A percentile compares a stretch with the other conserved stretches of the same genome.
Conservation (phyloP, 139 green algal genomes). For the Micractinium conductrix region DNA sequence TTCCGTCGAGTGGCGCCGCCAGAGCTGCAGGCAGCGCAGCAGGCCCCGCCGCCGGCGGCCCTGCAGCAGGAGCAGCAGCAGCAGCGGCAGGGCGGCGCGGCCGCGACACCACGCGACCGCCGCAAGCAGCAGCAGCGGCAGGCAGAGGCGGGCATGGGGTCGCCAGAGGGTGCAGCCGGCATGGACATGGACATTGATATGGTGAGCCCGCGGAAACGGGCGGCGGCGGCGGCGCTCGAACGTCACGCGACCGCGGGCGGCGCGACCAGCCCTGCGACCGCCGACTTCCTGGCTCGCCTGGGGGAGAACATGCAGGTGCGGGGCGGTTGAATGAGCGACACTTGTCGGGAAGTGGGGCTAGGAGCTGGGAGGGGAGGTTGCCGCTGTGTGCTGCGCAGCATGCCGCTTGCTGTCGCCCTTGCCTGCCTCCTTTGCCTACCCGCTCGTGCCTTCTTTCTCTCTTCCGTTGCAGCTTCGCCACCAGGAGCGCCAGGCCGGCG, state of each 20-base stretch:
- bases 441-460: not conserved
- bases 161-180: not conserved
- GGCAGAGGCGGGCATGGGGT: not conserved
- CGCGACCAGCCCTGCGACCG: not conserved
- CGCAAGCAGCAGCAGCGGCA: not conserved
- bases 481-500: conserved; percentile 2
- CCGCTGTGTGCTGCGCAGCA: no score
- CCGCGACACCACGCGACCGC: no score
- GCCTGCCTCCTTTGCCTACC: no score
- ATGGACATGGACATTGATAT: conserved; percentile 6
- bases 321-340: no score
- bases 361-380: no score
- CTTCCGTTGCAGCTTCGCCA: conserved; percentile 10
- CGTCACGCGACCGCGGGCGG: not conserved
- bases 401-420: no score
- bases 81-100: no score
- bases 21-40: not conserved
- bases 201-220: not conserved
- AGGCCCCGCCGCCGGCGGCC: not conserved
- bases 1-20: not conserved
- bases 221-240: not conserved
- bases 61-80: not conserved
- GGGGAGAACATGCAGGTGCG: conserved; percentile 44
- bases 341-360: no score
- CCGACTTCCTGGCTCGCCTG: conserved; percentile 39